Evolutionary conservation across 306 rosid species (phyloP), one percentile per base, ranked within the genome.

Genomic region (Medicago arabica): DNA sequence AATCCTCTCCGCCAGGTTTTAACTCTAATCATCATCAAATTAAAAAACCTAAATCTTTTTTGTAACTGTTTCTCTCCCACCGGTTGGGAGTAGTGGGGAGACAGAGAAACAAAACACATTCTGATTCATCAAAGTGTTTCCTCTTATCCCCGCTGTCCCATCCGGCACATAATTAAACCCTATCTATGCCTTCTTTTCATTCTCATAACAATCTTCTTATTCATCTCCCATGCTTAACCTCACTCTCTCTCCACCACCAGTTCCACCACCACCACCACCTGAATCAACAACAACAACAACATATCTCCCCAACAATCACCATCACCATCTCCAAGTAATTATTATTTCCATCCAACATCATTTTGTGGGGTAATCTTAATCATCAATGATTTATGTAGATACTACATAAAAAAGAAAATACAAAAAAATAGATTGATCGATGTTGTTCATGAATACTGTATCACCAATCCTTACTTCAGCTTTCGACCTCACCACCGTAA

Each of bases 191-290:
- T 86, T 31, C 38, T 86, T 31, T 17, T 21, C 15, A 17, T 16
- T 3, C 19, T 21, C 19, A 40, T 31, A 44, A 8, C 8, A 14
- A 28, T 2, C 12, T 11, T 43, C n/a, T 15, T 50, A 14, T 3
- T 61, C 67, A 31, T 31, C 74, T 83, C 68, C 91, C 89, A 89
- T 86, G 91, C 89, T 86, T 89, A 67, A 57, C 76, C 84, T 68
- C 71, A 72, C 39, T 51, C 81, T 64, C 82, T 85, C 76, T 68
- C 89, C 84, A 47, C 84, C 89, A 15, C 69, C 77, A 1, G 47
- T 85, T 43, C 86, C 76, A 2, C 84, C 81, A 5, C 71, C 81
- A 5, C 71, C 59, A 59, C 87, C 82, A 2, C 87, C 87, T 18
- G 77, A 69, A 8, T 59, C 89, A 28, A 43, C 75, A 6, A 7